A percentile compares a stretch with the other conserved stretches of the same genome.
Evolutionary conservation across 768 basidiomycete species (phyloP).

Genomic region (Tremella mesenterica): DNA sequence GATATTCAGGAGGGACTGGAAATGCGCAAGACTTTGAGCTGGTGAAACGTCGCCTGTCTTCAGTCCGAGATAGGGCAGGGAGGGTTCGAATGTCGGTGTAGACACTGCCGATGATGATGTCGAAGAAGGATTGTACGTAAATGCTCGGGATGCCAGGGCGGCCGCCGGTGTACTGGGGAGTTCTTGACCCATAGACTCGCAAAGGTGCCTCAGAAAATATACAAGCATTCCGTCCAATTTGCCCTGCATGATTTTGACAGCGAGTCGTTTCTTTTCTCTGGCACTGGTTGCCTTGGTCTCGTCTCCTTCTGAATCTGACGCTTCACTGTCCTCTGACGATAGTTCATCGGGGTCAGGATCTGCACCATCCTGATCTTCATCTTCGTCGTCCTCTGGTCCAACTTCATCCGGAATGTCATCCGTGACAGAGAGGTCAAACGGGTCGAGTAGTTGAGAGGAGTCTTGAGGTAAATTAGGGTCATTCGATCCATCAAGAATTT

Average conservation of each 20-base stretch:
- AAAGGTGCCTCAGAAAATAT: constrained; percentile 77
- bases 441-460: constrained; percentile 63
- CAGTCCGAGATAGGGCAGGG: constrained; percentile 11
- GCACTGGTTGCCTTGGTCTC: constrained; percentile 18
- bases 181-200: constrained; percentile 45
- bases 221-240: constrained; percentile 85
- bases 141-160: constrained; percentile 25
- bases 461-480: constrained; percentile 2
- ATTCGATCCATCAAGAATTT: constrained; percentile 15
- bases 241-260: constrained; percentile 66
- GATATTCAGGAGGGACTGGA: constrained; percentile 78
- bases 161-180: constrained; percentile 12
- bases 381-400: constrained; percentile 44
- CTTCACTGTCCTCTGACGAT: constrained; percentile 28
- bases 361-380: constrained; percentile 59
- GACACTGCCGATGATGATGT: constrained; percentile 21
- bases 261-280: constrained; percentile 25
- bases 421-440: constrained; percentile 55
- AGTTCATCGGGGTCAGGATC: constrained; percentile 46
- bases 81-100: constrained; percentile 25
- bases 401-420: constrained; percentile 31
- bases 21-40: constrained; percentile 54
- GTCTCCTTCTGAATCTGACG: constrained; percentile 27
- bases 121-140: constrained; percentile 13
- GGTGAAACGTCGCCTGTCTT: constrained; percentile 45